phyloP scores from a whole-genome alignment of 2,329 filamentous ascomycete species.

The Aspergillus calidoustus region DNA sequence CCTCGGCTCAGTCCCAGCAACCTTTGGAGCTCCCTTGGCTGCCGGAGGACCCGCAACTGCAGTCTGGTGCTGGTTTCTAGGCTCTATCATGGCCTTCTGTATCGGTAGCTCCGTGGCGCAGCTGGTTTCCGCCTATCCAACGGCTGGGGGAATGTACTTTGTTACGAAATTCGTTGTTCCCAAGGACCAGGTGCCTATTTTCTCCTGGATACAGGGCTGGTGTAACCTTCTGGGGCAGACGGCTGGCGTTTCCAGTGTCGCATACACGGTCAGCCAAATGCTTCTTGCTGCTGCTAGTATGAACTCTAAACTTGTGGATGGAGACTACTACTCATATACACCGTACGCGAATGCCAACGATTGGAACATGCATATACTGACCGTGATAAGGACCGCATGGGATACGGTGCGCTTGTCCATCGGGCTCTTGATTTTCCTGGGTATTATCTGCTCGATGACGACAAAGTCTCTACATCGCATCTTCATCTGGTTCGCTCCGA shows the following conservation, averaged over 20 bases:
- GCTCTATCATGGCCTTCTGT: conserved; percentile 66
- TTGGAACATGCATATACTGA: background rate
- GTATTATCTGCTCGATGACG: conserved; percentile 65
- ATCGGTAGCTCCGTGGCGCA: conserved; percentile 70
- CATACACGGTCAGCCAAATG: conserved; percentile 68
- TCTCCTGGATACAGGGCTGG: conserved; percentile 71
- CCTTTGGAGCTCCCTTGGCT: conserved; percentile 62
- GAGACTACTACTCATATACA: conserved; percentile 57
- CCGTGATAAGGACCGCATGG: conserved; percentile 54
- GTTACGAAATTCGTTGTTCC: conserved; percentile 69
- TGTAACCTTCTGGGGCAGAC: conserved; percentile 69
- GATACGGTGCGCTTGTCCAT: conserved; percentile 65
- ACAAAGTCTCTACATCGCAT: conserved; percentile 64
- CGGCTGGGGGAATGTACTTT: conserved; percentile 71
- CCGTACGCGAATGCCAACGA: conserved; percentile 54
- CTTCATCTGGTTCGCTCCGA: conserved; percentile 68
- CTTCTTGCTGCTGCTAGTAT: conserved; percentile 65
- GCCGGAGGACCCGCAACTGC: conserved; percentile 67
- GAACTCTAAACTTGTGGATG: conserved; percentile 59
- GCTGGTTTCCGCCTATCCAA: conserved; percentile 69
- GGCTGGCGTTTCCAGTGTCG: conserved; percentile 65
- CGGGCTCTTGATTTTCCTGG: conserved; percentile 59
- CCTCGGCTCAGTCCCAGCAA: conserved; percentile 68
- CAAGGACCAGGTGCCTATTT: conserved; percentile 63
- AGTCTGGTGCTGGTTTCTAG: conserved; percentile 69